Evolutionary conservation across 2,329 filamentous ascomycete species (phyloP), one percentile per base, ranked within the genome.

Genomic region (Cytospora piceae): DNA sequence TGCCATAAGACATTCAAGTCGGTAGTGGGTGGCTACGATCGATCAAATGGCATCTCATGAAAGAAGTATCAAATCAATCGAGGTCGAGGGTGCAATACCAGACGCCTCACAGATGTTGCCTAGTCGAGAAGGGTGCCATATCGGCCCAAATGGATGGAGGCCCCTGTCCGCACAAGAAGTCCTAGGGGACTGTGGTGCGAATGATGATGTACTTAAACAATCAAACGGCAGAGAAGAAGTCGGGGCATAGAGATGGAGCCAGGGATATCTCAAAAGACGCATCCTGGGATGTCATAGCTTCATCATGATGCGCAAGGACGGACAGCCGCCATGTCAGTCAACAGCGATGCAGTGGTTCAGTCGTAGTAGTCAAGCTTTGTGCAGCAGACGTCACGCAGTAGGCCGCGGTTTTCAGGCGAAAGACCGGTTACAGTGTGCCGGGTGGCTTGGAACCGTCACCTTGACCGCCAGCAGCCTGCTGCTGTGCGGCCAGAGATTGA

Each of bases 401-500:
- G 52, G 66, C 58, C 59, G 58, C 59, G 51, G 34, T 46, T 53
- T 53, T 34, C 42, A 51, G 57, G 31, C 66, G 61, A 56, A 59
- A 49, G 55, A 55, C 63, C 55, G 39, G 61, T 60, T 64, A 68
- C 60, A 64, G 64, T 32, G 64, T 67, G 60, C 64, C 67, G 39
- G 67, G 67, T 27, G 67, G 67, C 67, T 68, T 67, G 32, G 64
- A 56, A 68, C 34, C 61, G 70, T 64, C 66, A 71, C 34, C 65
- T 66, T 56, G 65, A 55, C 61, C 61, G 12, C 27, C 63, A 60
- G 53, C 69, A 69, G 63, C 71, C 60, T 63, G 69, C 67, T 76
- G 75, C 63, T 77, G 75, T 37, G 69, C 70, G 20, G 75, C 74
- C 73, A 84, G 73, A 34, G 90, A 90, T 73, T 91, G 88, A 79